A percentile compares a stretch with the other conserved stretches of the same genome.
These are phyloP conservation scores for Termitomyces bulborhizus DNA, from an alignment of 768 basidiomycete species.

Conservation along the genomic window DNA sequence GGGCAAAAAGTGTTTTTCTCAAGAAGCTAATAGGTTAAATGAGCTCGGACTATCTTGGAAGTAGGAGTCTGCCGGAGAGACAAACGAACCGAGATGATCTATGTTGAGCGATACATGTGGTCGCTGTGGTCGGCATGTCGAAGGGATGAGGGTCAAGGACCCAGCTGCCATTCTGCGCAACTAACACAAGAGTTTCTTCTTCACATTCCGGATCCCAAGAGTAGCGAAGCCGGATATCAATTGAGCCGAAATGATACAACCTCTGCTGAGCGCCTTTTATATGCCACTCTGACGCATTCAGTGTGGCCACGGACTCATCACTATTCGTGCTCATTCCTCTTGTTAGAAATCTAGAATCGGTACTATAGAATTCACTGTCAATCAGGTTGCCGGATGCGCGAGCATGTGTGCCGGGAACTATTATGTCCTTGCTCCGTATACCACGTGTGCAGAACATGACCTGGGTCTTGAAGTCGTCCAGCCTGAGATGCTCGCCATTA, in stretches of 20 bases:
- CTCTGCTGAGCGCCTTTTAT: slow-evolving; percentile 26
- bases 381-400: background rate
- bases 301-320: slow-evolving; percentile 27
- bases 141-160: slow-evolving; percentile 10
- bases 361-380: background rate
- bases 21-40: background rate
- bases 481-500: slow-evolving; percentile 31
- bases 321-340: background rate
- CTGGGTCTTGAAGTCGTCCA: slow-evolving; percentile 30
- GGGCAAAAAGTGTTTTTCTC: background rate
- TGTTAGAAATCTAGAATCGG: background rate
- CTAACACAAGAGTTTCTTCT: slow-evolving; percentile 32
- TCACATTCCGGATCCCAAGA: slow-evolving; percentile 26
- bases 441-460: slow-evolving; percentile 20
- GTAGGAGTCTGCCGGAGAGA: background rate
- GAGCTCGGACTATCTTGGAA: background rate
- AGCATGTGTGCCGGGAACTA: background rate
- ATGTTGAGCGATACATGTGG: background rate
- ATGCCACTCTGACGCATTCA: slow-evolving; percentile 27
- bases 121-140: background rate
- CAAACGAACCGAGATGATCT: slow-evolving; percentile 6
- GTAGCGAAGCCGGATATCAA: slow-evolving; percentile 32
- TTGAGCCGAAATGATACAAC: slow-evolving; percentile 31
- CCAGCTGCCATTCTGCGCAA: slow-evolving; percentile 32
- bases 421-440: background rate